A percentile compares a stretch with the other conserved stretches of the same genome.
phyloP scores from a whole-genome alignment of 139 green algal species.

The Astrephomene gubernaculifera region DNA sequence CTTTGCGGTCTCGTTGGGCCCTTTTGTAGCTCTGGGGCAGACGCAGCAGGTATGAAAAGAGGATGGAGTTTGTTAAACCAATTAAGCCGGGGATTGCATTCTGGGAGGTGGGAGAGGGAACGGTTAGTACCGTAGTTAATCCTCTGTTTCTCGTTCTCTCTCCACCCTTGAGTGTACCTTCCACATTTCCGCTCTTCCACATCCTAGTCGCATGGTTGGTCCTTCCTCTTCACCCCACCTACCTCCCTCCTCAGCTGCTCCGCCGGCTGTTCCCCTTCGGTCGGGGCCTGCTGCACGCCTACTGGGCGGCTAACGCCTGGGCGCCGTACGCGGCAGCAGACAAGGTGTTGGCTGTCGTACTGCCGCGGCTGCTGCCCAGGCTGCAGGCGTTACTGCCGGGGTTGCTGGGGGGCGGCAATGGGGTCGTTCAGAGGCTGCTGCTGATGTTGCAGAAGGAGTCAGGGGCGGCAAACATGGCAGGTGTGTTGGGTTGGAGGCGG shows the following conservation, averaged over 20 bases:
- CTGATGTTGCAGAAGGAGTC: neutral
- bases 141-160: no score
- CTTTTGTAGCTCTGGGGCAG: slow-evolving; percentile 80
- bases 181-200: no score
- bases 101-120: no score
- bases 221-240: no score
- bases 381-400: neutral
- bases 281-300: slow-evolving; percentile 91
- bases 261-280: slow-evolving; percentile 93
- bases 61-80: no score
- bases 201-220: no score
- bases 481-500: slow-evolving; percentile 20
- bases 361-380: slow-evolving; percentile 41
- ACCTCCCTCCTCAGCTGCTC: slow-evolving; percentile 60
- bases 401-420: neutral
- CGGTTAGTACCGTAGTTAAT: no score
- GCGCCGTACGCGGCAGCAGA: slow-evolving; percentile 90
- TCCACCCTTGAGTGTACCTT: no score
- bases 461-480: slow-evolving; percentile 67
- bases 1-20: slow-evolving; percentile 74
- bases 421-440: neutral
- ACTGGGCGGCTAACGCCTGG: slow-evolving; percentile 98
- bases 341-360: slow-evolving; percentile 67
- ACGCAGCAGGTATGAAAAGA: slow-evolving; percentile 63
- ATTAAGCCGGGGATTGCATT: no score